Conservation (phyloP, 2,329 filamentous ascomycete genomes). For the Aspergillus udagawae region DNA sequence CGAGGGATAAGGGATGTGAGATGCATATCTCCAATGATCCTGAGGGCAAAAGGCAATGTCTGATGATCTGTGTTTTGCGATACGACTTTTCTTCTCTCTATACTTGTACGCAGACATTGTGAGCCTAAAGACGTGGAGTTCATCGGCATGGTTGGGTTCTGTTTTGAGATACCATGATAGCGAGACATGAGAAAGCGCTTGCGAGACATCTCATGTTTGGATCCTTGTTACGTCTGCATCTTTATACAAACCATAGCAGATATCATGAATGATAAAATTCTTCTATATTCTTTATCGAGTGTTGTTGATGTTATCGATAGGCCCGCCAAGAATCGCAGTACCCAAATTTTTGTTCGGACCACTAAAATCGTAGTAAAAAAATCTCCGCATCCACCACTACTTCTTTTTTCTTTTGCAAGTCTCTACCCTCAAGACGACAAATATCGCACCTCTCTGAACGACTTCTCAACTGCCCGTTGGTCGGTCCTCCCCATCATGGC, state of each 20-base stretch:
- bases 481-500: conserved; percentile 40
- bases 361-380: conserved; percentile 19
- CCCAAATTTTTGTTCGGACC: conserved; percentile 21
- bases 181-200: background rate
- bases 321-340: conserved; percentile 28
- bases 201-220: background rate
- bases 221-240: background rate
- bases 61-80: conserved; percentile 16
- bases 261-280: background rate
- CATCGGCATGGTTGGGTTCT: background rate
- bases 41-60: conserved; percentile 9
- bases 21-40: background rate
- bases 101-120: background rate
- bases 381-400: conserved; percentile 23
- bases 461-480: conserved; percentile 23
- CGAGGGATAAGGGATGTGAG: background rate
- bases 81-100: background rate
- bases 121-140: background rate
- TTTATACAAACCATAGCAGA: background rate
- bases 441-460: conserved; percentile 9
- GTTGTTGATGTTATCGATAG: conserved; percentile 21
- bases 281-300: background rate
- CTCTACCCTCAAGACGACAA: conserved; percentile 16
- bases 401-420: conserved; percentile 21
- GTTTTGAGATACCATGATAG: background rate